phyloP scores from a whole-genome alignment of 2,329 filamentous ascomycete species.

The Calonectria pseudoturangicola region DNA sequence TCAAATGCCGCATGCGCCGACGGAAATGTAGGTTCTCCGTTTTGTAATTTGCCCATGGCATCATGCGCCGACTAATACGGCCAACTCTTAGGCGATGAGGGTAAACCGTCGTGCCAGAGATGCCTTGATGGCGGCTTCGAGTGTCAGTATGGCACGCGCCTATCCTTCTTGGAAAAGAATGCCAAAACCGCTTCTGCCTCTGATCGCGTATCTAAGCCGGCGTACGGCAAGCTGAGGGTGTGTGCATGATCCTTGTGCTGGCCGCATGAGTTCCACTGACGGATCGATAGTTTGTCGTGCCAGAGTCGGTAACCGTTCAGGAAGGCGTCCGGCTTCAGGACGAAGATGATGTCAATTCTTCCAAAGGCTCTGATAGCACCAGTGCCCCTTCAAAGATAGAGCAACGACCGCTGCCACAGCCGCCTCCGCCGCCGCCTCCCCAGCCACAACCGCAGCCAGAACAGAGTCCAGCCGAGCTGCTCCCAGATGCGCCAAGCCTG shows the following conservation, averaged over 20 bases:
- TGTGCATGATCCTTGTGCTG: slow-evolving; percentile 26
- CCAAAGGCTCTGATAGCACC: slow-evolving; percentile 26
- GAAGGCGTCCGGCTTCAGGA: slow-evolving; percentile 37
- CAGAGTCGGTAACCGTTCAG: slow-evolving; percentile 43
- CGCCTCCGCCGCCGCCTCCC: slow-evolving; percentile 15
- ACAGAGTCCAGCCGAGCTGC: slow-evolving; percentile 15
- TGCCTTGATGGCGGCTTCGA: slow-evolving; percentile 67
- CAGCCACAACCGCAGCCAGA: slow-evolving; percentile 14
- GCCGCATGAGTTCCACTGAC: slow-evolving; percentile 25
- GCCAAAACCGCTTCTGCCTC: slow-evolving; percentile 61
- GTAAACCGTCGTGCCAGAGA: slow-evolving; percentile 68
- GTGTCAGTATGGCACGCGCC: slow-evolving; percentile 68
- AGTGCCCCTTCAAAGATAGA: slow-evolving; percentile 27
- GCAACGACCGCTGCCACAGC: slow-evolving; percentile 25
- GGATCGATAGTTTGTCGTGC: slow-evolving; percentile 46
- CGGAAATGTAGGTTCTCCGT: slow-evolving; percentile 65
- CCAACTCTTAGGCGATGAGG: slow-evolving; percentile 66
- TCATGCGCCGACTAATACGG: slow-evolving; percentile 34
- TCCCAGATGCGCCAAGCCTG: slow-evolving; percentile 27
- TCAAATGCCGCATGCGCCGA: slow-evolving; percentile 68
- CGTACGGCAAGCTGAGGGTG: slow-evolving; percentile 51
- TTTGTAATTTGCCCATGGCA: background rate
- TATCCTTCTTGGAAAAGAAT: slow-evolving; percentile 70
- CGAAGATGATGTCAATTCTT: slow-evolving; percentile 23
- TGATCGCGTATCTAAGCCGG: slow-evolving; percentile 43